Evolutionary conservation across 2,329 filamentous ascomycete genomes (phyloP), one percentile per base, ranked within the genome.

Genomic region (Epichloe uncinata): DNA sequence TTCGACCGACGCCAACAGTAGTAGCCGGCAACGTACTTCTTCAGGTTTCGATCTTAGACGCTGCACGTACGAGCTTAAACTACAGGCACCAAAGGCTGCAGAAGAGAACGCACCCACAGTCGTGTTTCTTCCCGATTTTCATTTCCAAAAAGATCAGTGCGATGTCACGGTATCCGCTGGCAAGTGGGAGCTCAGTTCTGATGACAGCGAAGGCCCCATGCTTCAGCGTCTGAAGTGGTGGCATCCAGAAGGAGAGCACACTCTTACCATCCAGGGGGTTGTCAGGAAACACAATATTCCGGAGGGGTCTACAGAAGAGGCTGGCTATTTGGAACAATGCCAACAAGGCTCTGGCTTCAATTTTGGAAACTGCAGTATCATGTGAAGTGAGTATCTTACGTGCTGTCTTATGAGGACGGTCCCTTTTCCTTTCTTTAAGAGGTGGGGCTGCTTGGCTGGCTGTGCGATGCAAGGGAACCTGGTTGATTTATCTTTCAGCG

Each of bases 141-240:
- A 98, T 67, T 98, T 95, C 63, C 90, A 91, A 1, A 78, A 81
- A 48, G 78, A 84, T 45, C 73, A 79, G 42, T 85, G 82, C 38
- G 75, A 74, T 0, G 81, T 98, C 4, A 77, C 84, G 49, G 85
- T 89, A 30, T 87, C 80, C 47, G 86, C 85, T 0, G 94, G 94
- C 6, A 93, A 91, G 62, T 98, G 90, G 90, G 82, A 84, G 57
- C 87, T 97, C 53, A 81, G 80, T 56, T 77, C 73, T 5, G 82
- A 89, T 53, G 84, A 89, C 50, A 76, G 80, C 8, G 79, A 85
- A 54, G 80, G 79, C 0, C 80, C 79, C 5, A 70, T 80, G 57
- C 72, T 88, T 53, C 91, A 96, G 69, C 78, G 78, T 55, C 69
- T 98, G 55, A 80, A 79, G 58, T 98, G 93, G 93, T 96, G 91